Base-by-base conservation (phyloP, 176 grass and related monocot species). In the Juncus inflexus region DNA sequence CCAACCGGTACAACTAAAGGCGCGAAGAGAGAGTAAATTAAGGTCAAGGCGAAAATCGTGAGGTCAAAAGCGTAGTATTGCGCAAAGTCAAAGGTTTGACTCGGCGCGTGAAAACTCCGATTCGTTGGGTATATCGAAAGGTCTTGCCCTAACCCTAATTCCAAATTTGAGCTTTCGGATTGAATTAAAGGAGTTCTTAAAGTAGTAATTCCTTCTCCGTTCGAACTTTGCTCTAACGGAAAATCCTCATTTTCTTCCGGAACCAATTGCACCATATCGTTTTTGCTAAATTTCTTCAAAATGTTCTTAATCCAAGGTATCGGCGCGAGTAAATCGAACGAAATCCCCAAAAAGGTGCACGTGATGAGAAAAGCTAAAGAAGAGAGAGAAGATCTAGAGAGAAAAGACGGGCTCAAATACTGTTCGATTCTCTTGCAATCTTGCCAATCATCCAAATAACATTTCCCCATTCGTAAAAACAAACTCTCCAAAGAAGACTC, bases 31-130 rank as follows among this genome's bases (percentile, higher is more conserved):
- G 94, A 99, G 65, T 99, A 99, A 59, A 99, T 92, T 85, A 99
- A 86, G 7, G 94, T 99, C 83, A 99, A 83, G 9, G 94, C 88
- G 65, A 99, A 92, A 86, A 99, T 90, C 12, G 94, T 99, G 41
- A 99, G 79, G 68, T 99, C 84, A 62, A 99, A 99, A 7, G 94
- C 94, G 37, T 99, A 99, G 74, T 99, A 99, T 38, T 92, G 94
- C 12, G 94, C 94, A 84, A 99, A 92, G 68, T 99, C 94, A 15
- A 99, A 99, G 66, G 71, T 79, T 74, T 92, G 94, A 75, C 86
- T 99, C 74, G 94, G 94, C 67, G 86, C 83, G 45, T 99, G 94
- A 75, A 99, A 99, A 68, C 85, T 99, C 71, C 84, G 65, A 67
- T 86, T 90, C 72, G 88, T 73, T 41, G 94, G 94, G 61, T 99